These are phyloP conservation scores for Penicillium sp. DNA, from an alignment of 2,329 filamentous ascomycete genomes.

Conservation along the genomic window DNA sequence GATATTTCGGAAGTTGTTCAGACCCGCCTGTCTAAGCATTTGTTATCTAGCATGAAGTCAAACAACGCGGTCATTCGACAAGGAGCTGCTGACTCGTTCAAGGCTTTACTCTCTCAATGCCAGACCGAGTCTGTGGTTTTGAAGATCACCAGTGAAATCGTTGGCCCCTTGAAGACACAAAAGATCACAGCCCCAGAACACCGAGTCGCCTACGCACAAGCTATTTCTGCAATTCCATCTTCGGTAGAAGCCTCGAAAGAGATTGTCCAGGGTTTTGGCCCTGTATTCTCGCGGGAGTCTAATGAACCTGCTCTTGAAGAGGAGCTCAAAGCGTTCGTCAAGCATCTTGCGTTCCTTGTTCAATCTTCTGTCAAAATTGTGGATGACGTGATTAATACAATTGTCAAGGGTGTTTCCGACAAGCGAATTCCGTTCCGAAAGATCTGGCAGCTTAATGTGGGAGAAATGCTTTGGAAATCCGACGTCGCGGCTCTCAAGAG, in stretches of 20 bases:
- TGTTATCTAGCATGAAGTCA: conserved; percentile 89
- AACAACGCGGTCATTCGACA: conserved; percentile 76
- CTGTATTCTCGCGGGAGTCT: conserved; percentile 76
- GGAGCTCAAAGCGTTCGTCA: conserved; percentile 70
- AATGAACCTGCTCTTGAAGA: conserved; percentile 80
- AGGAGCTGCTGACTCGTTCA: conserved; percentile 74
- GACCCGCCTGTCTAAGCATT: conserved; percentile 74
- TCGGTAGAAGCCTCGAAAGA: conserved; percentile 65
- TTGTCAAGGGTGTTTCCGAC: conserved; percentile 79
- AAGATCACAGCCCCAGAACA: conserved; percentile 87
- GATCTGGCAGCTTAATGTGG: conserved; percentile 75
- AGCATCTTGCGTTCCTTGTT: conserved; percentile 64
- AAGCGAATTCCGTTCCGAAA: conserved; percentile 78
- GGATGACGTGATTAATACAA: conserved; percentile 66
- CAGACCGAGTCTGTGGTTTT: conserved; percentile 60
- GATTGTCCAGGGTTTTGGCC: conserved; percentile 65
- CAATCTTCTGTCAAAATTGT: conserved; percentile 62
- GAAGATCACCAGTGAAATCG: conserved; percentile 73
- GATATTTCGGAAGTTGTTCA: conserved; percentile 77
- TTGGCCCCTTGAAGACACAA: conserved; percentile 74
- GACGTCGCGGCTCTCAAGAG: conserved; percentile 49
- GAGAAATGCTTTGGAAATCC: conserved; percentile 66
- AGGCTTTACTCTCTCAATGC: conserved; percentile 64
- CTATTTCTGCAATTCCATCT: conserved; percentile 66
- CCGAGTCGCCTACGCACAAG: conserved; percentile 76